These are phyloP conservation scores for Oxyria digyna DNA, from an alignment of 148 eudicot genomes.

Conservation along the genomic window DNA sequence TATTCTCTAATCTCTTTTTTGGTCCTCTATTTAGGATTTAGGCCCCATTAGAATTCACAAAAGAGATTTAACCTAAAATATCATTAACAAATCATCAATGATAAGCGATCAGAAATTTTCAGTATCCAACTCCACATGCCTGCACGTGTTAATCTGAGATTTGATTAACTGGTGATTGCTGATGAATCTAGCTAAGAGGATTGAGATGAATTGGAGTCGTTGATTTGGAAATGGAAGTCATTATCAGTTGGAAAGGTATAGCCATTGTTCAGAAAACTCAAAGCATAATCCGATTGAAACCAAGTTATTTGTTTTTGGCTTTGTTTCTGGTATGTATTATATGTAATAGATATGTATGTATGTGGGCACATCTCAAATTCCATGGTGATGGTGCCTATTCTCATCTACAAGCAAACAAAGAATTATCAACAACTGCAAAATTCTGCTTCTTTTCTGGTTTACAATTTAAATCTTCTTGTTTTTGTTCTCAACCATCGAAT, in stretches of 20 bases:
- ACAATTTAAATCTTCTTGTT: neutral
- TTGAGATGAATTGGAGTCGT: neutral
- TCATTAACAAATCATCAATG: too few relatives aligned
- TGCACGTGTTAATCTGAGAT: neutral
- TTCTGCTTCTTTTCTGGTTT: neutral
- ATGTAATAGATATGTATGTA: neutral
- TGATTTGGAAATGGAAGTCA: neutral
- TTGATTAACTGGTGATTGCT: neutral
- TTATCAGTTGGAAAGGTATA: slow-evolving; percentile 1
- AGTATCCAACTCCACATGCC: neutral
- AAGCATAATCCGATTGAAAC: neutral
- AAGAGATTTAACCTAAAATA: too few relatives aligned
- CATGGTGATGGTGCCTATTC: neutral
- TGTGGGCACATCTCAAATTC: neutral
- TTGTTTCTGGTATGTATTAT: neutral
- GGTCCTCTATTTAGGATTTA: too few relatives aligned
- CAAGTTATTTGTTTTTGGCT: neutral
- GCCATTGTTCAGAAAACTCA: neutral
- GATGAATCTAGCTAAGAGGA: slow-evolving; percentile 4
- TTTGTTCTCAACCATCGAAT: neutral
- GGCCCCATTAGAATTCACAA: too few relatives aligned
- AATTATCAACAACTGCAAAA: neutral
- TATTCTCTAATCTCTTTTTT: too few relatives aligned
- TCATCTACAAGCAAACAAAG: neutral
- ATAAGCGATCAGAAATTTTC: too few relatives aligned